Evolutionary conservation across 345 rosid species (phyloP).

Genomic region (Moricandia moricandioides): DNA sequence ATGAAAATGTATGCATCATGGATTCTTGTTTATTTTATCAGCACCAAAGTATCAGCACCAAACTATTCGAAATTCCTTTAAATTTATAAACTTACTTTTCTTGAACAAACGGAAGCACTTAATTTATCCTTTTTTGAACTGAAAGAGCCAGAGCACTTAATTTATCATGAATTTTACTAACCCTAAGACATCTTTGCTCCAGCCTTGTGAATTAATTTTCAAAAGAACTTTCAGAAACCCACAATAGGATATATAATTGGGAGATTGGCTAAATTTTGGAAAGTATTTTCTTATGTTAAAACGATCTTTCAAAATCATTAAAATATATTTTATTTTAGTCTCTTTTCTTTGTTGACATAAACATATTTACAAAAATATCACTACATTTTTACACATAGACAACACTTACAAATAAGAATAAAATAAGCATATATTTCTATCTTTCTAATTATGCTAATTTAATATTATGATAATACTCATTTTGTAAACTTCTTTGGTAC

Average conservation of each 20-base stretch:
- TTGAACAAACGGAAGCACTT: neutral
- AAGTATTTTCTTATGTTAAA: neutral
- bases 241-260: neutral
- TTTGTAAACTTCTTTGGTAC: neutral
- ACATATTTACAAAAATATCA: neutral
- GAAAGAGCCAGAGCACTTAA: no score
- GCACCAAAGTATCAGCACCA: neutral
- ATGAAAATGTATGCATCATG: neutral
- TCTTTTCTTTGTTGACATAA: neutral
- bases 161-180: no score
- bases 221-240: neutral
- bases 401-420: neutral
- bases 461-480: neutral
- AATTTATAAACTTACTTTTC: neutral
- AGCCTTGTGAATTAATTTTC: no score
- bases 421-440: neutral
- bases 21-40: no score
- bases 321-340: neutral
- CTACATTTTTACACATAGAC: neutral
- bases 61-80: neutral
- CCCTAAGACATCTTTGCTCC: neutral
- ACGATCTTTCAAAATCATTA: no score
- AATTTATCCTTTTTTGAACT: no score
- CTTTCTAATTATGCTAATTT: neutral
- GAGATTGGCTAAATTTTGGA: neutral